Evolutionary conservation across 2,329 filamentous ascomycete species (phyloP).

Genomic region (Botrytis sinoallii): DNA sequence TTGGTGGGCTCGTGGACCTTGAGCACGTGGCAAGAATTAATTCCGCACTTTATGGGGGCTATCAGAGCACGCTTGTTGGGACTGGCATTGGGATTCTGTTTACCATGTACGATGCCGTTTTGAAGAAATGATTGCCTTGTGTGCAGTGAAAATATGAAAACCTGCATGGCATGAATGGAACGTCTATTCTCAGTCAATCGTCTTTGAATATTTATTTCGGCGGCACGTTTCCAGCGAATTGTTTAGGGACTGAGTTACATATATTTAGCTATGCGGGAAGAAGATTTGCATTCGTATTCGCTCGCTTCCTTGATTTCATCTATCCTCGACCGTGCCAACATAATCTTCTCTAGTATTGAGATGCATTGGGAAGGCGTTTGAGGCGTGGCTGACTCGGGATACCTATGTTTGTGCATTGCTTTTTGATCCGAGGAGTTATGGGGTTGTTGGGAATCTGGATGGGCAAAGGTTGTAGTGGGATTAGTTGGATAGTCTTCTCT

Average conservation of each 20-base stretch:
- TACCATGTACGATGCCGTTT: constrained; percentile 73
- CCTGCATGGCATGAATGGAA: not conserved
- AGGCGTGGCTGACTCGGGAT: constrained; percentile 11
- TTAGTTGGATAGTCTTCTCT: not conserved
- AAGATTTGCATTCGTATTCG: not conserved
- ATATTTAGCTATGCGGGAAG: not conserved
- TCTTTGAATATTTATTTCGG: constrained; percentile 3
- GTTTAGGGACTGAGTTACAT: not conserved
- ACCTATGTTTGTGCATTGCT: not conserved
- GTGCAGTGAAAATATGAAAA: not conserved
- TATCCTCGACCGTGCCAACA: constrained; percentile 19
- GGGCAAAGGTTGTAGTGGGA: not conserved
- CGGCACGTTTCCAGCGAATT: not conserved
- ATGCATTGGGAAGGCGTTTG: constrained; percentile 19
- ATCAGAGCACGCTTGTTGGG: constrained; percentile 66
- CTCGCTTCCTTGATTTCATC: constrained; percentile 15
- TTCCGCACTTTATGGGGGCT: constrained; percentile 66
- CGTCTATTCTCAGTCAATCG: not conserved
- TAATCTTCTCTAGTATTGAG: constrained; percentile 17
- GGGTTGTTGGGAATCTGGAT: not conserved
- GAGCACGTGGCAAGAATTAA: constrained; percentile 62
- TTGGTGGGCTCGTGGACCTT: constrained; percentile 59
- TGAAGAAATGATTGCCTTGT: constrained; percentile 55
- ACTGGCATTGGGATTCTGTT: constrained; percentile 64
- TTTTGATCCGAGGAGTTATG: not conserved